Conservation (phyloP, 768 basidiomycete genomes). For the Pisolithus sp. region DNA sequence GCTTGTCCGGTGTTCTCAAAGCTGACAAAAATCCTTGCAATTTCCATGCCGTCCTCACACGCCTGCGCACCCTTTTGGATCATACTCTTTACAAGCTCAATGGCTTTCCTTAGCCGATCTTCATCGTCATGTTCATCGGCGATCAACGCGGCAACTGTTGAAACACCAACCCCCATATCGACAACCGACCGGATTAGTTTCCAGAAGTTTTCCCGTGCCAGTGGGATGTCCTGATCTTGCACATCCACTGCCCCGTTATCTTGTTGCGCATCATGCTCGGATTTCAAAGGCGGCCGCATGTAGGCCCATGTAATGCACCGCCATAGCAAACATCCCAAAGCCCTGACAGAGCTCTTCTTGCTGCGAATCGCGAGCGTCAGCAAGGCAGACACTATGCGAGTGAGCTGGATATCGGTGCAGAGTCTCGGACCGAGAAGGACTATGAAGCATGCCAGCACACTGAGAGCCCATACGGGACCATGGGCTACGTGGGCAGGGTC, state of each 20-base stretch:
- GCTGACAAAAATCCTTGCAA: slow-evolving; percentile 37
- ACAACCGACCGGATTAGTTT: slow-evolving; percentile 45
- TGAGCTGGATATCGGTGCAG: slow-evolving; percentile 37
- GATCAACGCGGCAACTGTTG: slow-evolving; percentile 51
- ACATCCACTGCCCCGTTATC: slow-evolving; percentile 8
- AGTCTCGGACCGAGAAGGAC: slow-evolving; percentile 58
- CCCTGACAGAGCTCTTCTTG: slow-evolving; percentile 58
- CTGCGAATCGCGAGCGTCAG: slow-evolving; percentile 53
- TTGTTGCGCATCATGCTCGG: slow-evolving; percentile 19
- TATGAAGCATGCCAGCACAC: slow-evolving; percentile 58
- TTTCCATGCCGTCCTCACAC: slow-evolving; percentile 50
- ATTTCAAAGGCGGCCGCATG: slow-evolving; percentile 43
- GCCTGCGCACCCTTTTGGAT: slow-evolving; percentile 44
- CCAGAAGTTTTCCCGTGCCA: slow-evolving; percentile 37
- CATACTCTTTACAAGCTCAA: slow-evolving; percentile 53
- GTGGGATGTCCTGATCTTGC: slow-evolving; percentile 20
- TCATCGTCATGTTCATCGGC: slow-evolving; percentile 36
- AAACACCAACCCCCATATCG: slow-evolving; percentile 53
- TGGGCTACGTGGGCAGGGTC: slow-evolving; percentile 61
- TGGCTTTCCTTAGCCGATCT: slow-evolving; percentile 35
- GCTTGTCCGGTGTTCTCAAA: slow-evolving; percentile 25
- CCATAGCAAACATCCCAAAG: slow-evolving; percentile 59
- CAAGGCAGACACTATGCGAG: slow-evolving; percentile 42
- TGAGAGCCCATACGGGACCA: slow-evolving; percentile 73
- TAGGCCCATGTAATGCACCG: slow-evolving; percentile 60